Evolutionary conservation across 768 basidiomycete genomes (phyloP), one percentile per base, ranked within the genome.

Genomic region (Flagelloscypha sp.): DNA sequence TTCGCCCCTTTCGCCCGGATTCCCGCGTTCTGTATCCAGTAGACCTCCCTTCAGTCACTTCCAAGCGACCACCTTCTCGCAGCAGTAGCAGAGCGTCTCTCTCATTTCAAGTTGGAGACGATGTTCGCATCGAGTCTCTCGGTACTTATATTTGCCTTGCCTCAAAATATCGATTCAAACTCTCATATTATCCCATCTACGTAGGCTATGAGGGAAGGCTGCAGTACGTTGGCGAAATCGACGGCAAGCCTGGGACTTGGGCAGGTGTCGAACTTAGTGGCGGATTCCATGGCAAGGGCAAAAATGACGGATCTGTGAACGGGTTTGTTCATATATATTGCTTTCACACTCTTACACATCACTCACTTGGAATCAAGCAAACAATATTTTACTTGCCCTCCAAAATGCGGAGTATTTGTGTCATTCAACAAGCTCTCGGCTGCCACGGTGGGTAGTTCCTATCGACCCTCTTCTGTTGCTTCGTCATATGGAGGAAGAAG

Each of bases 371-470:
- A 24, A 6, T 20, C n/a, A 48, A 93, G 90, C 27, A 72, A 74
- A 30, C 76, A 70, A 48, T 97, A 99, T 55, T 99, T 99, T 47
- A 47, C 62, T 2, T 97, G 93, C 56, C 75, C 87, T 12, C 75
- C 78, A 1, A 72, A 76, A 29, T 93, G 89, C 42, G 94, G 94
- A 18, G 87, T 99, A 24, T 99, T 98, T 53, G 83, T 94, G 15
- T 76, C 84, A 5, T 65, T 77, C 1, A 61, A 74, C 22, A 95
- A 95, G 55, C 74, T 99, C 13, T 84, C 89, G 2, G 49, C 75
- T 4, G 78, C 85, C 5, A 88, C 84, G 3, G 76, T 78, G 13
- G 74, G 79, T 11, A 15, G 45, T 61, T 24, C 49, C 49, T 58
- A 47, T 36, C 72, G 88, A 11, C 84, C 92, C 1, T 63, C 82